Conservation (phyloP, 75 land plant species). For the Pinus taeda region DNA sequence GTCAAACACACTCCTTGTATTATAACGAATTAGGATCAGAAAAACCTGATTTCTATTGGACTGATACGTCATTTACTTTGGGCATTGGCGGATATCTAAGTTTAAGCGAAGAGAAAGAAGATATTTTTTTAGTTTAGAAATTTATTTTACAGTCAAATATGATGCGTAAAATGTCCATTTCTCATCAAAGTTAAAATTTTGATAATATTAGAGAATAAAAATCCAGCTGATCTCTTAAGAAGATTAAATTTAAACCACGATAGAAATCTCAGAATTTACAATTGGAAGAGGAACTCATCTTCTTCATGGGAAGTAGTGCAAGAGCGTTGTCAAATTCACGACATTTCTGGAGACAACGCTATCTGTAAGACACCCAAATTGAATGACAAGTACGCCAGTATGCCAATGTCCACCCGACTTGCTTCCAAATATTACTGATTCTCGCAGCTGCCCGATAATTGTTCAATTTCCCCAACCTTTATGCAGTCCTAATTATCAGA, state of each 20-base stretch:
- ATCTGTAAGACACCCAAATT: neutral
- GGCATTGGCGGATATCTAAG: slow-evolving; percentile 19
- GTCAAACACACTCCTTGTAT: too few species aligned
- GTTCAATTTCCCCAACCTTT: neutral
- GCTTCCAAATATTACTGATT: neutral
- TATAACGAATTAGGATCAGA: too few species aligned
- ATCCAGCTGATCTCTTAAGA: slow-evolving; percentile 15
- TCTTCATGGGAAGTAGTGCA: neutral
- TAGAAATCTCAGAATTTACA: too few species aligned
- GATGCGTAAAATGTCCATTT: slow-evolving; percentile 24
- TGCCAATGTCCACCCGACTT: neutral
- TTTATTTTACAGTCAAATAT: too few species aligned
- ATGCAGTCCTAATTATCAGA: too few species aligned
- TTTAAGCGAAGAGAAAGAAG: too few species aligned
- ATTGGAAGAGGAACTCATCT: neutral
- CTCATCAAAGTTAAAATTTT: slow-evolving; percentile 21
- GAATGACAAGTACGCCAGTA: neutral
- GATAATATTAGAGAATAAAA: slow-evolving; percentile 35
- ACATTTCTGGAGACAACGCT: neutral
- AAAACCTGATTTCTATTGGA: too few species aligned
- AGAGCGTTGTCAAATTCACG: neutral
- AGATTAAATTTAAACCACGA: slow-evolving; percentile 38
- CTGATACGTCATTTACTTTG: too few species aligned
- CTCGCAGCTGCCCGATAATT: neutral
- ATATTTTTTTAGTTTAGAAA: too few species aligned